Conservation (phyloP, 164 flowering plant genomes). For the Magnolia kwangsiensis region DNA sequence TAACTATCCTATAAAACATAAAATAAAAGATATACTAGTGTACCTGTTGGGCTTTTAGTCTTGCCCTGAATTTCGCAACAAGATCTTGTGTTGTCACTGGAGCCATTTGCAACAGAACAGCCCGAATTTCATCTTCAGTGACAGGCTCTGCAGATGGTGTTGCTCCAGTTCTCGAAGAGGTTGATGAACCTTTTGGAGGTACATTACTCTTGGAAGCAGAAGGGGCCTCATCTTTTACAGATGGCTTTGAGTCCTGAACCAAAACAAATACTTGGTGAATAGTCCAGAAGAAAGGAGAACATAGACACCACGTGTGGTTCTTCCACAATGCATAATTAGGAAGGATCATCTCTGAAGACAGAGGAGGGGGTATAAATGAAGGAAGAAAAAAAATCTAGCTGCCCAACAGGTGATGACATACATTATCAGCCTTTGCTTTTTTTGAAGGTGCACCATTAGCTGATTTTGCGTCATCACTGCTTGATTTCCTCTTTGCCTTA, state of each 20-base stretch:
- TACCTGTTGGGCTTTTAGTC: slow-evolving; percentile 72
- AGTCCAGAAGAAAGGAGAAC: not conserved
- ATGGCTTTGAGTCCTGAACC: slow-evolving; percentile 50
- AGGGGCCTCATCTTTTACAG: slow-evolving; percentile 48
- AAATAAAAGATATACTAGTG: slow-evolving; percentile 2
- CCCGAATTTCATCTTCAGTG: slow-evolving; percentile 85
- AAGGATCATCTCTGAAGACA: not conserved
- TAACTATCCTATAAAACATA: no score
- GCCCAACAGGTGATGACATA: slow-evolving; percentile 10
- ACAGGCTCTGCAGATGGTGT: slow-evolving; percentile 59
- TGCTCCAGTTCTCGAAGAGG: slow-evolving; percentile 33
- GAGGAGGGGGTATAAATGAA: not conserved
- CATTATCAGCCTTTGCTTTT: slow-evolving; percentile 60
- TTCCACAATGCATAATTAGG: not conserved
- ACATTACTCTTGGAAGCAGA: slow-evolving; percentile 35
- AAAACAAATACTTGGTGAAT: not conserved
- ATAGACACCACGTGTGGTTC: not conserved
- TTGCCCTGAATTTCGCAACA: slow-evolving; percentile 70
- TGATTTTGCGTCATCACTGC: slow-evolving; percentile 65
- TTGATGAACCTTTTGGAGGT: slow-evolving; percentile 36
- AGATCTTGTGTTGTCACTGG: slow-evolving; percentile 87
- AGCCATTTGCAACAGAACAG: slow-evolving; percentile 59
- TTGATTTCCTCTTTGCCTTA: slow-evolving; percentile 83
- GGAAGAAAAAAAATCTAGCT: not conserved
- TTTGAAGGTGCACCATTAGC: slow-evolving; percentile 56